Evolutionary conservation across 1,139 yeast species (phyloP), one percentile per base, ranked within the genome.

Genomic region (Debaryomyces nepalensis): DNA sequence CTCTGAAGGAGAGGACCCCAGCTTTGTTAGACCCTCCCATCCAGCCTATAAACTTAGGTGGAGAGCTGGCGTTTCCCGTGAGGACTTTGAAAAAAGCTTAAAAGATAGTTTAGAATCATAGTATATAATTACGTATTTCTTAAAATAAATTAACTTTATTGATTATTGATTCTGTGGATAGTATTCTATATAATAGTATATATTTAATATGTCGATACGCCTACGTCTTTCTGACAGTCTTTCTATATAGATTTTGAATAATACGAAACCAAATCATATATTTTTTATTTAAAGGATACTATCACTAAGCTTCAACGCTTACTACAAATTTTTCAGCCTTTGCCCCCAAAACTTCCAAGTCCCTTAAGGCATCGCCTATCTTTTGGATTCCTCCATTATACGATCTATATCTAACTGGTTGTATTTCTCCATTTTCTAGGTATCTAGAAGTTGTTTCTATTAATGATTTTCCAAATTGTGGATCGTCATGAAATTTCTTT

Each of bases 401-500:
- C 2, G 58, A 53, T 43, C 58, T 68, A 33, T 59, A 57, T 43
- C 61, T 59, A n/a, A 68, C 66, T 2, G 76, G 70, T 30, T 53
- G 56, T 4, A 71, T 48, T 26, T 46, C 39, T 3, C 58, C 60
- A 0, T 47, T 36, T 3, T 58, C 50, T 11, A 74, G 55, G 4
- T 66, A 58, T 4, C 51, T 44, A 2, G 67, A 54, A 1, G 78
- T 72, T 6, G 53, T 53, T 3, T 55, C 38, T 11, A 73, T 73
- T 24, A 74, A 55, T 20, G 53, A 47, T 26, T 56, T 49, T 10
- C 79, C 79, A 51, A 61, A 69, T 6, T 50, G 52, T 14, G 68
- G 38, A 46, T 73, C 66, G 51, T 74, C 79, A 45, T 74, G 79
- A 48, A 74, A 74, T 43, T 56, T 55, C 47, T 74, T 74, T 26